A percentile compares a stretch with the other conserved stretches of the same genome.
These are phyloP conservation scores for Blastocystis sp. DNA, from an alignment of 352 stramenopile species.

Conservation along the genomic window DNA sequence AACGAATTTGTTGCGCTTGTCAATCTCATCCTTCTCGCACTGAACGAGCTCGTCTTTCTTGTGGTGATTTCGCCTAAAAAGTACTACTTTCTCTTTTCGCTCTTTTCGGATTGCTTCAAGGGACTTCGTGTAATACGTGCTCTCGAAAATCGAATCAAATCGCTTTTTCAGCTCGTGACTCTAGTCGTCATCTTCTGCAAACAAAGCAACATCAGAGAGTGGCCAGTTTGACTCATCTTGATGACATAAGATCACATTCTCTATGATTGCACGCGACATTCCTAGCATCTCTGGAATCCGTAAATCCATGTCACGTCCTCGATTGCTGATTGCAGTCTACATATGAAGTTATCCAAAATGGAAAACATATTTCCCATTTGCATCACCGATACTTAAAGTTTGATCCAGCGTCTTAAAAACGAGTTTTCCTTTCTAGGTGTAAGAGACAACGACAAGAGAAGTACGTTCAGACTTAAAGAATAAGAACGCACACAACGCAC, in stretches of 20 bases:
- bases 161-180: constrained; percentile 93
- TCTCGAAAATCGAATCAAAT: constrained; percentile 99
- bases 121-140: constrained; percentile 91
- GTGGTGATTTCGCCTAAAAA: neutral
- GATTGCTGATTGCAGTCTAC: constrained; percentile 65
- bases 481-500: constrained; percentile 39
- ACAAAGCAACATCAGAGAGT: constrained; percentile 67
- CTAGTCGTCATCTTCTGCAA: neutral
- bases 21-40: constrained; percentile 67
- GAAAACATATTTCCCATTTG: constrained; percentile 73
- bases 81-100: constrained; percentile 44
- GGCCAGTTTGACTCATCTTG: constrained; percentile 95
- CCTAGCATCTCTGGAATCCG: constrained; percentile 78
- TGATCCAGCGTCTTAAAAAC: constrained; percentile 88
- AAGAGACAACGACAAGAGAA: neutral
- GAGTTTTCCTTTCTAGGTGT: constrained; percentile 48
- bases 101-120: constrained; percentile 80
- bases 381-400: constrained; percentile 63
- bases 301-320: constrained; percentile 66
- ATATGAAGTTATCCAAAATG: constrained; percentile 59
- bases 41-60: constrained; percentile 79
- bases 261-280: constrained; percentile 91
- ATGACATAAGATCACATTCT: constrained; percentile 99
- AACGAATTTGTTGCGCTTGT: constrained; percentile 65
- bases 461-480: constrained; percentile 21